Evolutionary conservation across 208 protist species (phyloP).

Genomic region (Willaertia magna): DNA sequence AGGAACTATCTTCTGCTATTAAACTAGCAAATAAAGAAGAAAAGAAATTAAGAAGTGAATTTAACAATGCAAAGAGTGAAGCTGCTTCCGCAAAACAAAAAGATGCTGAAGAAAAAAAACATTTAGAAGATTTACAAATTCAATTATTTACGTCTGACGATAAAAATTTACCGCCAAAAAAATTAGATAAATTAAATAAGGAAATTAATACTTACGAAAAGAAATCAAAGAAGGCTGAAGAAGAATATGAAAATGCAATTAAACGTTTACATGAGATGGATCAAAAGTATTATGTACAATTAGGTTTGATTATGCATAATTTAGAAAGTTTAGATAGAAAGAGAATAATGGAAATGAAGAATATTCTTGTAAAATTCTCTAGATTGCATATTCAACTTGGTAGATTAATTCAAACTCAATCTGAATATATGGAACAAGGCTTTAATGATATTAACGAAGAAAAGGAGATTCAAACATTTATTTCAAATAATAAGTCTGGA

Average conservation of each 20-base stretch:
- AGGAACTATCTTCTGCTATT: neutral
- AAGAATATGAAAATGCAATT: neutral
- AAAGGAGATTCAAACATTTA: conserved; percentile 7
- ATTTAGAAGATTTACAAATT: neutral
- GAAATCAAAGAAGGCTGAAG: neutral
- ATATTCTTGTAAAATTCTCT: neutral
- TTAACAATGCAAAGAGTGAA: neutral
- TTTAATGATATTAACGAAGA: neutral
- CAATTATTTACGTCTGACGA: neutral
- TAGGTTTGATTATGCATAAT: neutral
- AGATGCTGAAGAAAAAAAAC: neutral
- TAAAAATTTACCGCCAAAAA: neutral
- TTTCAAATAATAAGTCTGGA: neutral
- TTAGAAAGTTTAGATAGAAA: neutral
- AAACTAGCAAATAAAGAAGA: neutral
- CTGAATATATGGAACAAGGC: neutral
- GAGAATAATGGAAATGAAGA: neutral
- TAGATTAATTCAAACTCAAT: neutral
- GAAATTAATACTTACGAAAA: neutral
- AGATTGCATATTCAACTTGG: neutral
- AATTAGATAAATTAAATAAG: neutral
- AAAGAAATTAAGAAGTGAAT: neutral
- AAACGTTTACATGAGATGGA: neutral
- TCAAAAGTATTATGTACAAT: neutral
- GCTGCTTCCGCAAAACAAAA: neutral